phyloP scores from a whole-genome alignment of 2,329 filamentous ascomycete genomes.

The Colletotrichum endophyticum region DNA sequence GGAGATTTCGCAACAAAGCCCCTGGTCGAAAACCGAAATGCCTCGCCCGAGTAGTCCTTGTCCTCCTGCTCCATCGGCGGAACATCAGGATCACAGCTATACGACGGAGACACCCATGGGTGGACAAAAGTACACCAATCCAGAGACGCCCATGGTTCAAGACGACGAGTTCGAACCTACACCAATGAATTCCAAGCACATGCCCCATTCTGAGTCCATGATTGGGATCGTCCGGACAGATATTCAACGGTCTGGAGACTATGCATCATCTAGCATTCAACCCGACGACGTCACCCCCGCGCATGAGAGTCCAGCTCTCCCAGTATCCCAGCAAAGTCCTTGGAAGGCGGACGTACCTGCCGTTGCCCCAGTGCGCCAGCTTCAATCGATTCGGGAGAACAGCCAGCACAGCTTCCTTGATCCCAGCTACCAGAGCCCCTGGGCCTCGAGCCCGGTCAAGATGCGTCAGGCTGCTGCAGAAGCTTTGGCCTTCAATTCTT shows the following conservation, averaged over 20 bases:
- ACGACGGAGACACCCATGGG: not conserved
- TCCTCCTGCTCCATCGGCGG: not conserved
- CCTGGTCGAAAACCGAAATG: constrained; percentile 5
- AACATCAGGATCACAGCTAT: not conserved
- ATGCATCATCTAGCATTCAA: not conserved
- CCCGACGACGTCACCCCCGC: not conserved
- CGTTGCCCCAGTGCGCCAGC: not conserved
- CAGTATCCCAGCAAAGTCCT: constrained; percentile 9
- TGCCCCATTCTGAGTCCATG: not conserved
- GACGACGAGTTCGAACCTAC: not conserved
- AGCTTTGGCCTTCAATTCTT: not conserved
- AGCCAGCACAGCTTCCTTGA: not conserved
- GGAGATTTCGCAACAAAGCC: not conserved
- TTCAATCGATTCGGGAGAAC: not conserved
- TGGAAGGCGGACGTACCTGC: constrained; percentile 2
- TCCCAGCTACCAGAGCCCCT: constrained; percentile 19
- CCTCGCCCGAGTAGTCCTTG: not conserved
- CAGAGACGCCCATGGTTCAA: not conserved
- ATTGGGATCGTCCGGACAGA: not conserved
- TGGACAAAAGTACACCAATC: not conserved
- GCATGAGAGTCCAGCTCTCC: not conserved
- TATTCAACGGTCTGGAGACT: not conserved
- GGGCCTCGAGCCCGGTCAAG: constrained; percentile 22
- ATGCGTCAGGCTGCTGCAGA: not conserved
- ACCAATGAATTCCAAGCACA: not conserved